Conservation (phyloP, 1,284 basidiomycete genomes). For the Leccinum angustisporum region DNA sequence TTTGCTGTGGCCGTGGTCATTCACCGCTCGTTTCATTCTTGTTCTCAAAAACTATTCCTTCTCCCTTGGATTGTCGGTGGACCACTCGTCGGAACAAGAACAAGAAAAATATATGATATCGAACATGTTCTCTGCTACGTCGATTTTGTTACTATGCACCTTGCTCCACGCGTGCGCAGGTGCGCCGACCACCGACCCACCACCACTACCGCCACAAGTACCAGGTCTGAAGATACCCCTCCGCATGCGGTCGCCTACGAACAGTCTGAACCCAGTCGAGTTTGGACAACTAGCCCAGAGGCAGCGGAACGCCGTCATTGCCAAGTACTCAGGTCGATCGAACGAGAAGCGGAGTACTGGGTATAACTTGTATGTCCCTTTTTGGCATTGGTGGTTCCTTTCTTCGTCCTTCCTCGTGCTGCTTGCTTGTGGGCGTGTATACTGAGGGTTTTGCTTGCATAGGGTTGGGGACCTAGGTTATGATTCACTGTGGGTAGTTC, state of each 20-base stretch:
- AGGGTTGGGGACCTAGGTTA: slow-evolving; percentile 28
- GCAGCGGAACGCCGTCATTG: slow-evolving; percentile 24
- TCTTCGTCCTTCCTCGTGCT: background rate
- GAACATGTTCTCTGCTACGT: slow-evolving; percentile 10
- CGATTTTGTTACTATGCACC: slow-evolving; percentile 15
- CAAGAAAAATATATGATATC: slow-evolving; percentile 13
- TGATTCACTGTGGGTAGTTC: slow-evolving; percentile 27
- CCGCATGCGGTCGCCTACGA: slow-evolving; percentile 12
- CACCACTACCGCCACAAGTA: background rate
- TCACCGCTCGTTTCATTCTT: background rate
- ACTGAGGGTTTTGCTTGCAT: slow-evolving; percentile 8
- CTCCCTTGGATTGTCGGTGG: background rate
- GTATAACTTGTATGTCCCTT: slow-evolving; percentile 27
- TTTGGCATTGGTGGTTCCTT: background rate
- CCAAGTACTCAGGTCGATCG: slow-evolving; percentile 20
- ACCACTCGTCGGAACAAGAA: background rate
- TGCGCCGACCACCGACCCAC: slow-evolving; percentile 14
- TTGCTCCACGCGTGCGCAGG: slow-evolving; percentile 11
- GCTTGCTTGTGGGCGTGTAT: background rate
- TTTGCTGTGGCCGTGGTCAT: background rate
- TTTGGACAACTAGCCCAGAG: slow-evolving; percentile 22
- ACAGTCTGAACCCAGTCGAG: slow-evolving; percentile 8
- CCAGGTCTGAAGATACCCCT: slow-evolving; percentile 26
- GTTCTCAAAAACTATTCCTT: background rate
- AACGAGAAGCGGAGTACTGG: slow-evolving; percentile 28